Evolutionary conservation across 2,329 filamentous ascomycete genomes (phyloP).

Genomic region (Exophiala sp.): DNA sequence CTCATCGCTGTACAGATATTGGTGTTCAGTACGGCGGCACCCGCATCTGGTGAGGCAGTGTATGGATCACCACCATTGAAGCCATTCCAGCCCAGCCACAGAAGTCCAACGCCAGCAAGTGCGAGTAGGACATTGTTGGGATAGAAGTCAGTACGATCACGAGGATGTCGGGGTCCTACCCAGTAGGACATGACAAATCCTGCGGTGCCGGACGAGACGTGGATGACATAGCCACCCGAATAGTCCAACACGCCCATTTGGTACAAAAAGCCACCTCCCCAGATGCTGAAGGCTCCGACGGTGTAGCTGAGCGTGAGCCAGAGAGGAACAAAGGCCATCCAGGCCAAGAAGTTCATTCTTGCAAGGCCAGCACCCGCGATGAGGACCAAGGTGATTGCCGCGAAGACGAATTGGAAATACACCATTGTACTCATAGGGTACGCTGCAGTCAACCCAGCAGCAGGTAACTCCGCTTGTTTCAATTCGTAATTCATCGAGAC

Average conservation of each 20-base stretch:
- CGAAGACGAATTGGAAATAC: constrained; percentile 52
- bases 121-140: constrained; percentile 46
- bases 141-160: constrained; percentile 42
- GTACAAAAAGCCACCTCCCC: constrained; percentile 45
- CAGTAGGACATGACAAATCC: constrained; percentile 45
- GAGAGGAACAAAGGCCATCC: constrained; percentile 49
- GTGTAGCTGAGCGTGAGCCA: constrained; percentile 47
- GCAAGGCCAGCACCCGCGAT: constrained; percentile 44
- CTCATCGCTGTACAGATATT: constrained; percentile 47
- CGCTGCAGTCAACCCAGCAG: constrained; percentile 38
- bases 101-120: constrained; percentile 45
- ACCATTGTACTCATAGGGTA: constrained; percentile 48
- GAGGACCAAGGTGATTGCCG: constrained; percentile 47
- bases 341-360: constrained; percentile 48
- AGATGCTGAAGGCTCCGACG: constrained; percentile 40
- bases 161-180: constrained; percentile 43
- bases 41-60: constrained; percentile 45
- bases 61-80: constrained; percentile 52
- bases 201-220: constrained; percentile 49
- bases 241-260: constrained; percentile 47
- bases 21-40: constrained; percentile 49
- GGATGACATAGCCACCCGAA: constrained; percentile 50
- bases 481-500: constrained; percentile 43
- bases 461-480: constrained; percentile 40
- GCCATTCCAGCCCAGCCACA: constrained; percentile 51